A percentile compares a stretch with the other conserved stretches of the same genome.
Evolutionary conservation across 805 yeast species (phyloP).

Genomic region (Barnettozyma sp.): DNA sequence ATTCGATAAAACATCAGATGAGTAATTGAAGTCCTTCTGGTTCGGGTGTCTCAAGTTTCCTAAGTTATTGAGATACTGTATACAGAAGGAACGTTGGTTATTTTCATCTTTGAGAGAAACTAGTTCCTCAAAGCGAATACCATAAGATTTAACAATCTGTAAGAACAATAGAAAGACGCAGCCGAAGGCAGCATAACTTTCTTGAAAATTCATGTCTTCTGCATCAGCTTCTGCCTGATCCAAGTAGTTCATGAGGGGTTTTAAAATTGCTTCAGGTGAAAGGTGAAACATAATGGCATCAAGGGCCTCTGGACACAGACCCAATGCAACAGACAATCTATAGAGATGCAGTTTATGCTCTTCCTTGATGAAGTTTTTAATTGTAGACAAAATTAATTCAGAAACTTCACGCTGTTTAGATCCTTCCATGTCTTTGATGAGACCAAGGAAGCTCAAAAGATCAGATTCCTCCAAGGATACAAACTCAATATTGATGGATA

Average conservation of each 20-base stretch:
- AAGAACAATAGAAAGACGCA: slow-evolving; percentile 43
- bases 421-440: slow-evolving; percentile 41
- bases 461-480: slow-evolving; percentile 46
- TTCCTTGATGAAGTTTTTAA: slow-evolving; percentile 31
- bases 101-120: slow-evolving; percentile 14
- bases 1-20: slow-evolving; percentile 41
- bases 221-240: slow-evolving; percentile 36
- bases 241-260: slow-evolving; percentile 43
- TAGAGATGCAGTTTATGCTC: slow-evolving; percentile 40
- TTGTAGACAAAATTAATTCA: slow-evolving; percentile 26
- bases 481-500: slow-evolving; percentile 41
- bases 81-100: slow-evolving; percentile 26
- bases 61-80: slow-evolving; percentile 24
- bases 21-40: slow-evolving; percentile 22
- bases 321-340: slow-evolving; percentile 46
- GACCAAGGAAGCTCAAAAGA: slow-evolving; percentile 40
- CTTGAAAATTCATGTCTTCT: slow-evolving; percentile 56
- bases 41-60: slow-evolving; percentile 24
- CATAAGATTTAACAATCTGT: slow-evolving; percentile 33
- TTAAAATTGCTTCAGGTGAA: slow-evolving; percentile 37
- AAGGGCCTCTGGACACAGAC: slow-evolving; percentile 36
- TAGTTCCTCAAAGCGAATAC: slow-evolving; percentile 27
- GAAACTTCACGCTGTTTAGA: slow-evolving; percentile 41
- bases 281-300: slow-evolving; percentile 37
- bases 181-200: slow-evolving; percentile 63